phyloP scores from a whole-genome alignment of 2,329 filamentous ascomycete genomes.

The Acrodontium crateriforme region DNA sequence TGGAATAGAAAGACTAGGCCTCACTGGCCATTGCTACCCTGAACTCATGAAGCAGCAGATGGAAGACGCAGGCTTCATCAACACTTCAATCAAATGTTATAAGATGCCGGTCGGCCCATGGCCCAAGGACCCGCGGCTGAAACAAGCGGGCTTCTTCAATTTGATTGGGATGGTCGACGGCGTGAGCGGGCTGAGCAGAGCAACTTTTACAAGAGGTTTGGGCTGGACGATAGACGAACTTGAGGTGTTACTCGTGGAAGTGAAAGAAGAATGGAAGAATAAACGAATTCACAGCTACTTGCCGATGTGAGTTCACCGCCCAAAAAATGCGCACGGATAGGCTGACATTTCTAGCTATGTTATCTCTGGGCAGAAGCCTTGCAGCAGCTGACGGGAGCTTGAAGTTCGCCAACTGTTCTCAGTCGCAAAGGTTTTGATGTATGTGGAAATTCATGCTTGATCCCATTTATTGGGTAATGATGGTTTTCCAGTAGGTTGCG shows the following conservation, averaged over 20 bases:
- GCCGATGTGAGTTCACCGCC: constrained; percentile 11
- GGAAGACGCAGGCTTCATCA: constrained; percentile 26
- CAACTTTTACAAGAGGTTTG: constrained; percentile 25
- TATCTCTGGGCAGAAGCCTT: too few relatives aligned
- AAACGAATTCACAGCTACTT: constrained; percentile 13
- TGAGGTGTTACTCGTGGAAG: constrained; percentile 27
- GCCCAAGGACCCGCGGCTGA: constrained; percentile 20
- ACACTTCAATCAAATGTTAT: constrained; percentile 25
- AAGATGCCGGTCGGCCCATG: constrained; percentile 28
- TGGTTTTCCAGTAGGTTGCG: too few relatives aligned
- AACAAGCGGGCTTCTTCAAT: constrained; percentile 13
- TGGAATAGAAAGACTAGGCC: constrained; percentile 1
- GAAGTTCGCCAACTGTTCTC: too few relatives aligned
- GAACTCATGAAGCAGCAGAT: constrained; percentile 2
- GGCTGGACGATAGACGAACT: constrained; percentile 29
- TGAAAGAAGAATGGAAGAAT: constrained; percentile 23
- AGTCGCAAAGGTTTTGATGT: too few relatives aligned
- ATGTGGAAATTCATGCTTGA: too few relatives aligned
- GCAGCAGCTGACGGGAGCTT: too few relatives aligned
- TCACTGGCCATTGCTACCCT: constrained; percentile 3
- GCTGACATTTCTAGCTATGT: too few relatives aligned
- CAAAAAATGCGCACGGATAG: too few relatives aligned
- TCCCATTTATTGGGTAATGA: too few relatives aligned
- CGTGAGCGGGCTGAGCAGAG: constrained; percentile 27
- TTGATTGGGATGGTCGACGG: constrained; percentile 19